Evolutionary conservation across 805 yeast genomes (phyloP), one percentile per base, ranked within the genome.

Genomic region (Lipomyces oligophaga): DNA sequence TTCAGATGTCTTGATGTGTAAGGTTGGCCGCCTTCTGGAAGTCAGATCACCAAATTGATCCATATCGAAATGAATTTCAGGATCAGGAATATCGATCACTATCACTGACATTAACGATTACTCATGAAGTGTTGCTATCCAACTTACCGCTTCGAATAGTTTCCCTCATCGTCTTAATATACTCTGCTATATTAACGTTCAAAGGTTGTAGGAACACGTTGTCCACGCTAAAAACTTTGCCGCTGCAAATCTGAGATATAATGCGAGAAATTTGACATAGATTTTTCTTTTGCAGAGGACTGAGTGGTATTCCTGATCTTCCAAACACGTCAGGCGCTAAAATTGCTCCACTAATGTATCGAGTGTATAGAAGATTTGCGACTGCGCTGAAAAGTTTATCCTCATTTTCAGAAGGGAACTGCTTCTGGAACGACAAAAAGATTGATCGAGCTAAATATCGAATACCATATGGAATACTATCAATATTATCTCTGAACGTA

Each of bases 171-270:
- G 72, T 67, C 5, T 71, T 79, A 5, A 69, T 66, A 6, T 79
- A 73, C 11, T 75, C 67, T 41, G 69, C 71, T 34, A 87, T 74
- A 59, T 78, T 85, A 35, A 83, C 89, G 62, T 85, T 85, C 60
- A 86, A 69, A 1, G 95, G 95, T 60, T 84, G 88, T 57, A 86
- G 65, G 62, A 79, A 86, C 38, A 81, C 77, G 55, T 83, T 80
- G 24, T 73, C 73, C 1, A 66, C 55, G 11, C 75, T 76, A 66
- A 87, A 86, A 1, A 85, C 78, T 52, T 75, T 73, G 80, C 86
- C 79, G 3, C 79, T 64, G 19, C 83, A 80, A 30, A 84, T 63
- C 63, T 85, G 95, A 26, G 75, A 68, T 41, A 86, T 58, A 8
- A 83, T 77, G 46, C 79, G 74, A 26, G 79, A 67, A 38, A 85